Conservation (phyloP, 495 filamentous ascomycete genomes). For the Saxispiralis lemnorum region DNA sequence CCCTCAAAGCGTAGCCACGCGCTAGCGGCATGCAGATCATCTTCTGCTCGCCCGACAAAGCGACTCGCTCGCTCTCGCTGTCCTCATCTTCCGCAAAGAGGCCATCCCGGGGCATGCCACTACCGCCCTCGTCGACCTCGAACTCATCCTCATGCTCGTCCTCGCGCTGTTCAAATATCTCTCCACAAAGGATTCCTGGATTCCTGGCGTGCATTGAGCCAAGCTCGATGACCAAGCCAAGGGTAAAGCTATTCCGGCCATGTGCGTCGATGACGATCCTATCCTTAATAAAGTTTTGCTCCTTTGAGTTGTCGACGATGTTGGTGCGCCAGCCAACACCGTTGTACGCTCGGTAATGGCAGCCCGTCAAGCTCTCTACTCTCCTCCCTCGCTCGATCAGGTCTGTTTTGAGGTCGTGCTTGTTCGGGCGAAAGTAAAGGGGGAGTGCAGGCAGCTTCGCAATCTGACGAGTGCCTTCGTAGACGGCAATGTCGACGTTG, state of each 20-base stretch:
- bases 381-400: constrained; percentile 24
- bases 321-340: constrained; percentile 28
- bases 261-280: constrained; percentile 39
- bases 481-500: constrained; percentile 30
- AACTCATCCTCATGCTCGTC: constrained; percentile 17
- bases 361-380: constrained; percentile 33
- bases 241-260: constrained; percentile 29
- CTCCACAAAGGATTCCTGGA: constrained; percentile 1
- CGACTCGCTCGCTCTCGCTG: constrained; percentile 14
- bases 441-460: constrained; percentile 38
- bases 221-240: constrained; percentile 18
- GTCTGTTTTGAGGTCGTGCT: constrained; percentile 22
- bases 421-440: constrained; percentile 34
- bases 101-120: constrained; percentile 25
- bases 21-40: constrained; percentile 23
- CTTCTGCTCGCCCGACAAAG: constrained; percentile 23
- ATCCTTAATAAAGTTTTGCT: constrained; percentile 34
- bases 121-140: constrained; percentile 17
- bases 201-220: constrained; percentile 14
- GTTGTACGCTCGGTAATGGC: constrained; percentile 43
- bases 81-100: constrained; percentile 24
- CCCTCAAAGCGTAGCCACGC: constrained; percentile 29
- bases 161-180: not conserved
- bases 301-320: constrained; percentile 17
- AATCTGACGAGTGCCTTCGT: constrained; percentile 40